Conservation (phyloP, 148 eudicot species). For the Oxyria digyna region DNA sequence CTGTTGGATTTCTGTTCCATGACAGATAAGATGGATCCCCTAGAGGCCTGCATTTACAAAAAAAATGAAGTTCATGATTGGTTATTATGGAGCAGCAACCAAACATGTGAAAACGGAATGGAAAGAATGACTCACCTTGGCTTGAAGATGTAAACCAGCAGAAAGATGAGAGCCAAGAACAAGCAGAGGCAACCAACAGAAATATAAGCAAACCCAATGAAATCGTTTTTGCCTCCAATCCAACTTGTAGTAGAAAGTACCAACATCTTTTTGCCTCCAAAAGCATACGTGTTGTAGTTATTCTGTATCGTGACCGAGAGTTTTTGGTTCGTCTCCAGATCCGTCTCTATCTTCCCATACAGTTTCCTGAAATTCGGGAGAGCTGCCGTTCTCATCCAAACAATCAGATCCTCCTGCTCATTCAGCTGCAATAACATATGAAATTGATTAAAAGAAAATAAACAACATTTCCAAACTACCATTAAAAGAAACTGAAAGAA, state of each 20-base stretch:
- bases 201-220: conserved; percentile 61
- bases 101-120: background rate
- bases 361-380: conserved; percentile 74
- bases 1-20: conserved; percentile 54
- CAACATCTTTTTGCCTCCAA: conserved; percentile 61
- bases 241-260: conserved; percentile 86
- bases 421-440: conserved; percentile 36
- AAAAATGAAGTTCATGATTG: too few species aligned
- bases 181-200: conserved; percentile 60
- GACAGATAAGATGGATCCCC: conserved; percentile 73
- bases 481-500: background rate
- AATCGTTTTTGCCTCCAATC: conserved; percentile 77
- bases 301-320: conserved; percentile 53
- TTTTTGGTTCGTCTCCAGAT: conserved; percentile 40
- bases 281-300: conserved; percentile 74
- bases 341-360: conserved; percentile 69
- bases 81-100: background rate
- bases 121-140: conserved; percentile 49
- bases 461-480: background rate
- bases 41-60: conserved; percentile 44
- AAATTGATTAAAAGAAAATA: background rate
- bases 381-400: conserved; percentile 99
- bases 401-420: conserved; percentile 83
- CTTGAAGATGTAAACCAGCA: conserved; percentile 40
- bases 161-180: conserved; percentile 42